Evolutionary conservation across 2,329 filamentous ascomycete genomes (phyloP).

Genomic region (Talaromyces sp.): DNA sequence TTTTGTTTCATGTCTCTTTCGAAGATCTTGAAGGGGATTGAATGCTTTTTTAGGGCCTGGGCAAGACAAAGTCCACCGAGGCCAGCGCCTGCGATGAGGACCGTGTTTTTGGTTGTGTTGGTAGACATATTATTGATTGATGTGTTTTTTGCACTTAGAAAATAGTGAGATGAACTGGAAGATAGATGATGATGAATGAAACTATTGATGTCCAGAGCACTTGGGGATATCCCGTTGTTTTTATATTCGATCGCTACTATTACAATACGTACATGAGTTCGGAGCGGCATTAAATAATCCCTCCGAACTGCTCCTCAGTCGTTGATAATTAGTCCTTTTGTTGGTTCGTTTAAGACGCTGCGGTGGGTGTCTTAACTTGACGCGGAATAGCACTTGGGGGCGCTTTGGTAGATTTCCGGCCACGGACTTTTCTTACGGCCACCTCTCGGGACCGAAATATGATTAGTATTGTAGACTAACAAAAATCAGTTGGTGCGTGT

Average conservation of each 20-base stretch:
- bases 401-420: not conserved
- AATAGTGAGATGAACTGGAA: not conserved
- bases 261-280: not conserved
- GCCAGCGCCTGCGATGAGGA: conserved; percentile 34
- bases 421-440: not conserved
- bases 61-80: conserved; percentile 31
- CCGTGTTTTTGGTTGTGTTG: not conserved
- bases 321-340: not conserved
- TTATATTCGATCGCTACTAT: not conserved
- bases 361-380: not conserved
- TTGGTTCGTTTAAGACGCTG: not conserved
- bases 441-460: not conserved
- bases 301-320: not conserved
- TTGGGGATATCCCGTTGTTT: not conserved
- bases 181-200: not conserved
- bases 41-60: conserved; percentile 28
- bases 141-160: not conserved
- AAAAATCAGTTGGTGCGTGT: not conserved
- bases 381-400: not conserved
- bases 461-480: not conserved
- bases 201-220: not conserved
- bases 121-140: not conserved
- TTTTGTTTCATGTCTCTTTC: conserved; percentile 26
- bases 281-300: not conserved
- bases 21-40: conserved; percentile 32